phyloP scores from a whole-genome alignment of 2,329 filamentous ascomycete genomes.

The Cladosporium sp. region DNA sequence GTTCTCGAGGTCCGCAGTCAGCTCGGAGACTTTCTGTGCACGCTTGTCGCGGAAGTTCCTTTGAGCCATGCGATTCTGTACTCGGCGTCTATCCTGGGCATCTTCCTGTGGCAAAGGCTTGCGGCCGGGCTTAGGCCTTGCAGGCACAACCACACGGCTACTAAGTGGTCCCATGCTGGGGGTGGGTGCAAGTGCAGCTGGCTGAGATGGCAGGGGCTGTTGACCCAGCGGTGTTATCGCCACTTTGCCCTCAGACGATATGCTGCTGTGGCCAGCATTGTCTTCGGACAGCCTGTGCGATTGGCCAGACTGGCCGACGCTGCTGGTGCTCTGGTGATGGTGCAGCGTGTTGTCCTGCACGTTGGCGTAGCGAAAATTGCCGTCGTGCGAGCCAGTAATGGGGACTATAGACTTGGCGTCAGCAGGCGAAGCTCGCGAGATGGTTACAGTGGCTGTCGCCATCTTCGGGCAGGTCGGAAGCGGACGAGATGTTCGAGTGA shows the following conservation, averaged over 20 bases:
- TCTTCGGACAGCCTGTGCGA: constrained; percentile 1
- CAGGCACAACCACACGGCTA: constrained; percentile 35
- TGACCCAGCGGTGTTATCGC: constrained; percentile 1
- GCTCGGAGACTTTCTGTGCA: constrained; percentile 73
- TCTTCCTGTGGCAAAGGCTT: constrained; percentile 78
- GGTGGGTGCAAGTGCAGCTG: neutral
- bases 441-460: constrained; percentile 14
- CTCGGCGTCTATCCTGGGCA: constrained; percentile 86
- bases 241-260: constrained; percentile 5
- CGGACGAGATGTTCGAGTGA: constrained; percentile 13
- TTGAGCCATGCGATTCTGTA: constrained; percentile 89
- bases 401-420: constrained; percentile 17
- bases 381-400: neutral
- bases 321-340: neutral
- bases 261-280: neutral
- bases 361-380: neutral
- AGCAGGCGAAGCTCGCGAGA: constrained; percentile 2
- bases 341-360: neutral
- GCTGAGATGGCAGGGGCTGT: neutral
- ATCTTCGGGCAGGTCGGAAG: constrained; percentile 15
- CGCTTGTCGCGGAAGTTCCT: constrained; percentile 84
- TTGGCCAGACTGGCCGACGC: constrained; percentile 5
- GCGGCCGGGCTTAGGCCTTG: constrained; percentile 64
- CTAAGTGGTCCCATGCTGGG: constrained; percentile 34
- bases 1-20: constrained; percentile 34